Percentiles rank a stretch among this genome's conserved stretches.
Conservation (phyloP, 2,329 filamentous ascomycete species). For the Epichloe aotearoae region DNA sequence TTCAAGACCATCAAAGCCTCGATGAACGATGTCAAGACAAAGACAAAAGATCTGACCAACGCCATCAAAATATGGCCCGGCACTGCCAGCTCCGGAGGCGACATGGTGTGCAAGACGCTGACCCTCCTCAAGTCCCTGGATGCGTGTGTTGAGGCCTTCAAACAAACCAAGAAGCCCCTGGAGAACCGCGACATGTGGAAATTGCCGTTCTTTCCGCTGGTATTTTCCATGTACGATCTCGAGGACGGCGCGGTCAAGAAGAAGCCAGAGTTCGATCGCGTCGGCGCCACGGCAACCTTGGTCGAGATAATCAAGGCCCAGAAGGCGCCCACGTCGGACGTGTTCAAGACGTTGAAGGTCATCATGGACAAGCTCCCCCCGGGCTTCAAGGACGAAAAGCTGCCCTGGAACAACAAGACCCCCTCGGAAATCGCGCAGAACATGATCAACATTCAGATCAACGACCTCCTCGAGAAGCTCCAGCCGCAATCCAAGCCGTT, state of each 20-base stretch:
- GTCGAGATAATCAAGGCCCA: background rate
- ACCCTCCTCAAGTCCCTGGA: background rate
- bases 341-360: background rate
- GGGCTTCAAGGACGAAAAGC: background rate
- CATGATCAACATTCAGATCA: background rate
- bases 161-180: background rate
- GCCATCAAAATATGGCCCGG: background rate
- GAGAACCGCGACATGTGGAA: no score
- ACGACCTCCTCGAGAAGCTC: background rate
- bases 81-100: background rate
- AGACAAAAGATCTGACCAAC: fast-evolving
- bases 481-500: background rate
- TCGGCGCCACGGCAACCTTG: background rate
- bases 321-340: background rate
- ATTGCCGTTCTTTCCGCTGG: no score
- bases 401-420: no score
- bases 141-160: background rate
- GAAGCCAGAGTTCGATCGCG: background rate
- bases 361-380: background rate
- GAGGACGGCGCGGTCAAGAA: no score
- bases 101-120: background rate
- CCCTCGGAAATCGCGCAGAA: background rate
- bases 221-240: no score
- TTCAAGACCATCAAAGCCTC: fast-evolving
- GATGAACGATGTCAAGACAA: fast-evolving